Evolutionary conservation across 345 rosid genomes (phyloP), one percentile per base, ranked within the genome.

Genomic region (Brassica cretica): DNA sequence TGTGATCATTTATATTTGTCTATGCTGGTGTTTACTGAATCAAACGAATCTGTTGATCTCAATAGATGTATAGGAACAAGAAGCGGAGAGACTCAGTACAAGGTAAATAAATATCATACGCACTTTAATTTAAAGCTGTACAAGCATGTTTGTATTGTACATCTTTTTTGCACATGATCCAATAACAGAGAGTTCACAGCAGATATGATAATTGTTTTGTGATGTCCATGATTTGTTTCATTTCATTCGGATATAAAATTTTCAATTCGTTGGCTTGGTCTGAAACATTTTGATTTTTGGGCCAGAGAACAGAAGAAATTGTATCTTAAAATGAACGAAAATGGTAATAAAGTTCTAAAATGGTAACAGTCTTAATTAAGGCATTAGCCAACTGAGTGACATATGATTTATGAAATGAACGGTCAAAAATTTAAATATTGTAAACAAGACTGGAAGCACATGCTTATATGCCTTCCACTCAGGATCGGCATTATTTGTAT

Each of bases 11-110:
- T 9, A 0, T 16, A 7, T 30, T 29, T 51, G 8, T 30, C 5
- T 62, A 30, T 30, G 5, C 21, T 6, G 39, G 33, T 62, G 4
- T 14, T 8, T 62, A 5, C 7, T 60, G 33, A 60, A 60, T 11
- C 15, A 60, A 60, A 60, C 16, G 10, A 29, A 62, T 19, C 3
- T 69, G n/a, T 75, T 70, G 15, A 44, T 12, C 8, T 55, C 15
- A 24, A 37, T 44, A 78, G 81, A 65, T 71, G 72, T 71, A 71
- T 58, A 78, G 76, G 71, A 78, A 71, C 27, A 71, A 5, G 72
- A 39, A 18, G 8, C 33, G 18, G 5, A 27, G 25, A 39, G 51
- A 18, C 4, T 15, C 46, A 12, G 8, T 5, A 25, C 25, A 58
- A 71, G 76, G 81, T 78, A 71, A 39, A 29, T 71, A 55, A 1